Conservation (phyloP, 768 basidiomycete species). For the Hydnomerulius pinastri region DNA sequence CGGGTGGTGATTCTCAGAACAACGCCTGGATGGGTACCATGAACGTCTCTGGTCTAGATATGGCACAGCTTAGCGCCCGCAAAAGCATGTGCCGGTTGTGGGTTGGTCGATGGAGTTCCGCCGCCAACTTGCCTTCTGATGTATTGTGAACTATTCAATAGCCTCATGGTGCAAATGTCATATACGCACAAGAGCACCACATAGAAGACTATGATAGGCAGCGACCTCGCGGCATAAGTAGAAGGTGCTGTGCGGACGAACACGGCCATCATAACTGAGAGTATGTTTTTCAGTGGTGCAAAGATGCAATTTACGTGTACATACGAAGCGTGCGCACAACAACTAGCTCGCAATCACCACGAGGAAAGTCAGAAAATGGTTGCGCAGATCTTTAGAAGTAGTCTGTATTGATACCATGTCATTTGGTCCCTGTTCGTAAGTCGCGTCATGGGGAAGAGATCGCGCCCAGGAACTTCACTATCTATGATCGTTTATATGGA, state of each 20-base stretch:
- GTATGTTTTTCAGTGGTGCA: neutral
- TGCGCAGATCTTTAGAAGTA: neutral
- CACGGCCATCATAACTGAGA: too few species aligned
- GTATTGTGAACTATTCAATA: neutral
- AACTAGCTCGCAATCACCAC: neutral
- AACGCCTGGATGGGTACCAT: constrained; percentile 49
- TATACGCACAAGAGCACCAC: too few species aligned
- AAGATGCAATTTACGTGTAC: constrained; percentile 17
- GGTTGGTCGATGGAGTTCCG: constrained; percentile 51
- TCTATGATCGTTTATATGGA: too few species aligned
- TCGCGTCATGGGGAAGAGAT: neutral
- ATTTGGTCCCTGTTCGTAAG: too few species aligned
- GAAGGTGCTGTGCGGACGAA: too few species aligned
- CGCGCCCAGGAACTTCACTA: neutral
- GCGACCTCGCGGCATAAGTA: too few species aligned
- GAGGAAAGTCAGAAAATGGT: neutral
- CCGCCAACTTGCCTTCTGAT: neutral
- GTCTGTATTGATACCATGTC: neutral
- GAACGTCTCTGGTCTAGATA: constrained; percentile 48
- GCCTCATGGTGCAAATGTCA: constrained; percentile 4
- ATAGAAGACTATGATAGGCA: too few species aligned
- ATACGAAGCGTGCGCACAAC: constrained; percentile 5
- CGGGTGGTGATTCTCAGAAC: constrained; percentile 21
- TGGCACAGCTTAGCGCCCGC: constrained; percentile 46
- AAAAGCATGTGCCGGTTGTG: constrained; percentile 66